A percentile compares a stretch with the other conserved stretches of the same genome.
Conservation (phyloP, 2,329 filamentous ascomycete genomes). For the Rutstroemia sp. region DNA sequence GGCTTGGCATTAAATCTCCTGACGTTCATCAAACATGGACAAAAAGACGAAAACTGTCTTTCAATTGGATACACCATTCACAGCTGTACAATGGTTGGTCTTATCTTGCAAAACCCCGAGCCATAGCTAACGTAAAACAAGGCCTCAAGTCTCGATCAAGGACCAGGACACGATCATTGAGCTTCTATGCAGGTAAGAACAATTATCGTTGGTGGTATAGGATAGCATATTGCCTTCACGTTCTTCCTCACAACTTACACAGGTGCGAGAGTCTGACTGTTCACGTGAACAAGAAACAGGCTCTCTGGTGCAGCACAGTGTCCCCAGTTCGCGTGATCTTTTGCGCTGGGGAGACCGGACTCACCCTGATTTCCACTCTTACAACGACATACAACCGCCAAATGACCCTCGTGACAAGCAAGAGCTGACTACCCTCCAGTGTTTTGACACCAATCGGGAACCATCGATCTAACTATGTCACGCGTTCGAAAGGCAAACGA, state of each 20-base stretch:
- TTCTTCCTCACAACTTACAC: no score
- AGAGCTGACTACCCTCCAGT: conserved; percentile 34
- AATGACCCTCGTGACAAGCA: not conserved
- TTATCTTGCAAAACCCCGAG: not conserved
- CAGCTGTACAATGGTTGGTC: conserved; percentile 49
- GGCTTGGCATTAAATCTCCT: not conserved
- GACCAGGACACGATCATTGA: conserved; percentile 60
- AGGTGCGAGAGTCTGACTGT: no score
- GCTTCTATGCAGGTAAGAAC: conserved; percentile 54
- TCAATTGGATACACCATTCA: conserved; percentile 60
- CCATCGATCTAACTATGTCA: conserved; percentile 46
- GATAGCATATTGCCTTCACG: no score
- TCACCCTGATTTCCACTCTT: not conserved
- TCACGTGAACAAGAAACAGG: no score
- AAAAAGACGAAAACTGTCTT: conserved; percentile 46
- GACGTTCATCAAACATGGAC: conserved; percentile 33
- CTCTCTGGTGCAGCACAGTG: no score
- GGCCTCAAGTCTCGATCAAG: conserved; percentile 51
- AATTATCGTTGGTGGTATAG: no score
- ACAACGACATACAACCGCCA: not conserved
- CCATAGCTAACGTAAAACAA: conserved; percentile 28
- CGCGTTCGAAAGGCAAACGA: conserved; percentile 54
- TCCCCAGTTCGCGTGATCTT: no score
- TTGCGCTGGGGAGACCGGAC: no score
- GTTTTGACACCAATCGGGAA: conserved; percentile 57